Conservation (phyloP, 129 eudicot species). For the Pseudognaphalium luteoalbum region DNA sequence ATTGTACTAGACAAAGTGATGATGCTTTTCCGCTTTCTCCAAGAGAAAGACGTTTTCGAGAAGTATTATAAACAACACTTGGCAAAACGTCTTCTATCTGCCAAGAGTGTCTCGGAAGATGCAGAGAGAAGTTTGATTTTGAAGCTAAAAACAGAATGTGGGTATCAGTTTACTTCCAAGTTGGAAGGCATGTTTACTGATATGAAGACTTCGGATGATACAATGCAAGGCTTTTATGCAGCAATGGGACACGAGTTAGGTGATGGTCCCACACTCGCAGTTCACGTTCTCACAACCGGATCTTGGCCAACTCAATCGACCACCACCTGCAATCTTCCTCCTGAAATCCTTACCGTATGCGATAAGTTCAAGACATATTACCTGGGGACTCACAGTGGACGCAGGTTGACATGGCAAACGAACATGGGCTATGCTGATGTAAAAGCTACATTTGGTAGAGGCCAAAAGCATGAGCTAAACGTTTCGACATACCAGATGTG, state of each 20-base stretch:
- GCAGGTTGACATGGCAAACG: constrained; percentile 58
- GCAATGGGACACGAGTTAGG: constrained; percentile 43
- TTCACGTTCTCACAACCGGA: constrained; percentile 56
- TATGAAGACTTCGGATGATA: constrained; percentile 63
- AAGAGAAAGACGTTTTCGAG: constrained; percentile 59
- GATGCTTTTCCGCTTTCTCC: constrained; percentile 68
- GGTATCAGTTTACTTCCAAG: constrained; percentile 62
- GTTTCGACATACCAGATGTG: constrained; percentile 64
- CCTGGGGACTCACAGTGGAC: constrained; percentile 65
- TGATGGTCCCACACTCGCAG: constrained; percentile 46
- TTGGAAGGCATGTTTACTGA: constrained; percentile 66
- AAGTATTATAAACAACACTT: constrained; percentile 65
- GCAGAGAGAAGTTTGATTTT: constrained; percentile 56
- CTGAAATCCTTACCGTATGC: constrained; percentile 46
- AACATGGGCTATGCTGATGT: constrained; percentile 62
- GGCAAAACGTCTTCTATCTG: constrained; percentile 55
- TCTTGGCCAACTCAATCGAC: constrained; percentile 61
- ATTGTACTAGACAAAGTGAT: constrained; percentile 52
- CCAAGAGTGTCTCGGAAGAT: constrained; percentile 52
- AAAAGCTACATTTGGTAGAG: constrained; percentile 46
- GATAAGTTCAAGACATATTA: constrained; percentile 50
- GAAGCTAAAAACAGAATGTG: constrained; percentile 60
- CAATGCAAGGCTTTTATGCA: constrained; percentile 54
- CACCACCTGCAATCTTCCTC: constrained; percentile 53
- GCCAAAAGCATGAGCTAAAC: constrained; percentile 53